Conservation (phyloP, 176 grass and related monocot genomes). For the Areca catechu region DNA sequence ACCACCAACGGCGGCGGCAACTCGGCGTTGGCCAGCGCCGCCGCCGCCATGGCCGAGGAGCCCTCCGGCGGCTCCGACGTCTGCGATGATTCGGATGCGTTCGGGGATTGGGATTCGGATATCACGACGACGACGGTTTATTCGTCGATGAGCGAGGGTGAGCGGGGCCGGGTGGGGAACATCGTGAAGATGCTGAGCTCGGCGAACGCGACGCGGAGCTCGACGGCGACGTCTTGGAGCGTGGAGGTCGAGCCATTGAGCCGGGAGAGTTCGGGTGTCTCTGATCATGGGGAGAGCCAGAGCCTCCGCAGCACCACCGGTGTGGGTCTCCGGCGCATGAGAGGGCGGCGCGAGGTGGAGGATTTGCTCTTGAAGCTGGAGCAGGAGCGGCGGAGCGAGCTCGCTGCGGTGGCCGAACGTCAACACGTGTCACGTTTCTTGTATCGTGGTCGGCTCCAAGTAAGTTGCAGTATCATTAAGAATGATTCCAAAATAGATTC, state of each 20-base stretch:
- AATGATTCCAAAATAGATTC: background rate
- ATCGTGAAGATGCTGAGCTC: slow-evolving; percentile 42
- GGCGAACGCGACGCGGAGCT: background rate
- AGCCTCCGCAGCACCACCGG: slow-evolving; percentile 6
- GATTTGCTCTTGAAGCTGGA: slow-evolving; percentile 69
- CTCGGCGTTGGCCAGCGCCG: background rate
- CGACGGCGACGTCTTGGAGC: background rate
- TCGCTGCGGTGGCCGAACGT: slow-evolving; percentile 38
- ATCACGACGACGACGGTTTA: background rate
- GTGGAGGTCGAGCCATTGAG: background rate
- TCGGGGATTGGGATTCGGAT: slow-evolving; percentile 1
- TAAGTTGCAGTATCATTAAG: slow-evolving; percentile 23
- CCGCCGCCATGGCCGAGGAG: background rate
- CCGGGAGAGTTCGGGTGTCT: slow-evolving; percentile 1
- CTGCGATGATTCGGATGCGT: background rate
- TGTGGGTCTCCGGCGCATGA: slow-evolving; percentile 26
- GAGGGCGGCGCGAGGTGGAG: slow-evolving; percentile 56
- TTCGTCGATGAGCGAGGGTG: background rate
- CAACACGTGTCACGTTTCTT: slow-evolving; percentile 55
- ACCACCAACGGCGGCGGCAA: slow-evolving; percentile 9
- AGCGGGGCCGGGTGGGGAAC: slow-evolving; percentile 27
- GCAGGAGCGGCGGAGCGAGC: slow-evolving; percentile 50
- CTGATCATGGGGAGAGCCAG: background rate
- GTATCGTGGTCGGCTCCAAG: slow-evolving; percentile 75
- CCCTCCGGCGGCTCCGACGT: background rate